Evolutionary conservation across 2,329 filamentous ascomycete species (phyloP).

Genomic region (Fusarium virguliforme): DNA sequence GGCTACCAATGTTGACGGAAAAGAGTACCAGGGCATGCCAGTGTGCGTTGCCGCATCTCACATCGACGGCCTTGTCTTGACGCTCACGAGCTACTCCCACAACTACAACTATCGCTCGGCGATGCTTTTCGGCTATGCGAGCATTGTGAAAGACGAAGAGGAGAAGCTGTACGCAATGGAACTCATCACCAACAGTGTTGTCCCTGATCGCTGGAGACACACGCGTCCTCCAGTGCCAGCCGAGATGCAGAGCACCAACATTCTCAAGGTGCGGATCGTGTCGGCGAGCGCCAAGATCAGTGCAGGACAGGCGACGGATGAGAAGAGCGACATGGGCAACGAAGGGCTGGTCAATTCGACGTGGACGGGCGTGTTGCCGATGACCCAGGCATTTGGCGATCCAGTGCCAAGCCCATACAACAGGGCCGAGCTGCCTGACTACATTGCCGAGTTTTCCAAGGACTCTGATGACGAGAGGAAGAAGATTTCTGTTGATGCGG

Average conservation of each 20-base stretch:
- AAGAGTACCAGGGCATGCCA: conserved; percentile 70
- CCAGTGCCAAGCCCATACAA: conserved; percentile 76
- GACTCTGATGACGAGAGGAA: conserved; percentile 57
- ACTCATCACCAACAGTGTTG: conserved; percentile 82
- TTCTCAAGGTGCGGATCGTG: conserved; percentile 78
- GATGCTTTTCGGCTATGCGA: conserved; percentile 82
- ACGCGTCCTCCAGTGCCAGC: conserved; percentile 78
- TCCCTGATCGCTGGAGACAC: conserved; percentile 78
- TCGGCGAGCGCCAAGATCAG: conserved; percentile 84
- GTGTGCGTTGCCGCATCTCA: conserved; percentile 81
- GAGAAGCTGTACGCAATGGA: conserved; percentile 87
- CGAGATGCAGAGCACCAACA: conserved; percentile 82
- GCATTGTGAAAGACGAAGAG: conserved; percentile 73
- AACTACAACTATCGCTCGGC: conserved; percentile 91
- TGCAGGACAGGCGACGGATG: conserved; percentile 73
- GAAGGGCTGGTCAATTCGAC: conserved; percentile 59
- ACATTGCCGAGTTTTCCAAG: conserved; percentile 66
- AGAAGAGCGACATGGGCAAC: conserved; percentile 65
- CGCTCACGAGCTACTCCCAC: conserved; percentile 84
- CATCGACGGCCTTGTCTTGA: conserved; percentile 84
- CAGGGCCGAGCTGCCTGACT: conserved; percentile 71
- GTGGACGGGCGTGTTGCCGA: conserved; percentile 74
- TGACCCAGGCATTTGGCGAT: conserved; percentile 75
- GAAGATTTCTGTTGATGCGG: conserved; percentile 49
- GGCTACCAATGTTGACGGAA: neutral